Percentiles rank a stretch among this genome's conserved stretches.
These are phyloP conservation scores for Phaeophleospora eucalypticola DNA, from an alignment of 2,329 filamentous ascomycete genomes.

Conservation along the genomic window DNA sequence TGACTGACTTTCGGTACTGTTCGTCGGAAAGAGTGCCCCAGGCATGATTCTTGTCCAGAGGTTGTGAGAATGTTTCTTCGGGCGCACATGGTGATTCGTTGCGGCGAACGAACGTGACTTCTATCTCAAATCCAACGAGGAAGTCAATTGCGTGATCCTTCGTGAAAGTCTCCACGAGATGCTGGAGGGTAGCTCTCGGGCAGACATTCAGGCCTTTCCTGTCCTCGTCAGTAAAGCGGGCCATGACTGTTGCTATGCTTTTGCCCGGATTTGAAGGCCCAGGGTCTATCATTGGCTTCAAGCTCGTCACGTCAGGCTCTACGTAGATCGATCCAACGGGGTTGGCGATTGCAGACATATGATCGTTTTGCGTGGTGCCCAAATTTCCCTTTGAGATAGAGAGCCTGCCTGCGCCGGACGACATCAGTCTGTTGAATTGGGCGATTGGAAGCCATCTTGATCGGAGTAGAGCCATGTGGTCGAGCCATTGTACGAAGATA, in stretches of 20 bases:
- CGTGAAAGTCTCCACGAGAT: slow-evolving; percentile 50
- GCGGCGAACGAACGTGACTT: slow-evolving; percentile 62
- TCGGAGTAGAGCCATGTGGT: slow-evolving; percentile 68
- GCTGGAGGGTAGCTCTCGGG: slow-evolving; percentile 49
- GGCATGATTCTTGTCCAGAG: slow-evolving; percentile 61
- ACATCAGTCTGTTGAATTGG: slow-evolving; percentile 38
- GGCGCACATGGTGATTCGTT: slow-evolving; percentile 1
- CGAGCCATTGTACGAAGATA: slow-evolving; percentile 71
- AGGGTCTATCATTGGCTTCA: slow-evolving; percentile 51
- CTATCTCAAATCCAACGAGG: slow-evolving; percentile 74
- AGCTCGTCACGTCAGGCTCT: slow-evolving; percentile 60
- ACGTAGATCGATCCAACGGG: slow-evolving; percentile 64
- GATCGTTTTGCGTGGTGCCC: slow-evolving; percentile 65
- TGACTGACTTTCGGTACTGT: slow-evolving; percentile 53
- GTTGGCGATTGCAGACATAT: slow-evolving; percentile 49
- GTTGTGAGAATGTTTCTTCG: slow-evolving; percentile 28
- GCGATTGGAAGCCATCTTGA: slow-evolving; percentile 63
- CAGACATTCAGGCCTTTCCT: slow-evolving; percentile 55
- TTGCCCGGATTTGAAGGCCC: slow-evolving; percentile 30
- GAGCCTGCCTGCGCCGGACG: slow-evolving; percentile 37
- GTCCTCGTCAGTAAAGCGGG: slow-evolving; percentile 59
- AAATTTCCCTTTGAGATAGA: slow-evolving; percentile 62
- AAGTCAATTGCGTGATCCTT: slow-evolving; percentile 54
- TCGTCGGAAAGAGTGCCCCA: slow-evolving; percentile 66
- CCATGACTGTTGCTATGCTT: slow-evolving; percentile 61